Evolutionary conservation across 106 monocot genomes (phyloP).

Genomic region (Acorus gramineus): DNA sequence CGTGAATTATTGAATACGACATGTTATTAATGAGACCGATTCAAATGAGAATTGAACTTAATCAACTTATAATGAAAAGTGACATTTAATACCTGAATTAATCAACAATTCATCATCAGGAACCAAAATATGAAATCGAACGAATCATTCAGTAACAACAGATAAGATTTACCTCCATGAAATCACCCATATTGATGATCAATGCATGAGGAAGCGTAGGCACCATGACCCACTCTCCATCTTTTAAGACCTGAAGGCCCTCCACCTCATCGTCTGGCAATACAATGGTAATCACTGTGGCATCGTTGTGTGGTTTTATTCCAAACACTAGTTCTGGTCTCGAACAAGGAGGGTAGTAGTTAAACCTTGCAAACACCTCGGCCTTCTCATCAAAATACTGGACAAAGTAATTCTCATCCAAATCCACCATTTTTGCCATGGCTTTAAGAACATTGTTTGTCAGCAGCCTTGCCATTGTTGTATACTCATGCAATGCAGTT

Average conservation of each 20-base stretch:
- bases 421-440: slow-evolving; percentile 23
- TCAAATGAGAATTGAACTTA: too few species aligned
- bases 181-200: slow-evolving; percentile 44
- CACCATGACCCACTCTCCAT: slow-evolving; percentile 36
- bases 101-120: too few species aligned
- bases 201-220: slow-evolving; percentile 28
- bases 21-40: too few species aligned
- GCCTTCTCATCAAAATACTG: slow-evolving; percentile 26
- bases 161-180: slow-evolving; percentile 33
- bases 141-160: too few species aligned
- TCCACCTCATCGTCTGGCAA: slow-evolving; percentile 35
- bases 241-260: slow-evolving; percentile 42
- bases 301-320: slow-evolving; percentile 48
- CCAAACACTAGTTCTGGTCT: slow-evolving; percentile 38
- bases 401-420: slow-evolving; percentile 34
- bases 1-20: too few species aligned
- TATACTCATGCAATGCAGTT: slow-evolving; percentile 27
- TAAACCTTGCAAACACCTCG: slow-evolving; percentile 31
- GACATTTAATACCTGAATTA: too few species aligned
- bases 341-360: slow-evolving; percentile 36
- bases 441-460: slow-evolving; percentile 12
- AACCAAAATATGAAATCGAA: too few species aligned
- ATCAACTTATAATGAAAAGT: too few species aligned
- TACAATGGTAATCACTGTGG: slow-evolving; percentile 25
- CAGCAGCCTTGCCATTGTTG: slow-evolving; percentile 18